A percentile compares a stretch with the other conserved stretches of the same genome.
Conservation (phyloP, 306 rosid genomes). For the Cyamopsis tetragonoloba region DNA sequence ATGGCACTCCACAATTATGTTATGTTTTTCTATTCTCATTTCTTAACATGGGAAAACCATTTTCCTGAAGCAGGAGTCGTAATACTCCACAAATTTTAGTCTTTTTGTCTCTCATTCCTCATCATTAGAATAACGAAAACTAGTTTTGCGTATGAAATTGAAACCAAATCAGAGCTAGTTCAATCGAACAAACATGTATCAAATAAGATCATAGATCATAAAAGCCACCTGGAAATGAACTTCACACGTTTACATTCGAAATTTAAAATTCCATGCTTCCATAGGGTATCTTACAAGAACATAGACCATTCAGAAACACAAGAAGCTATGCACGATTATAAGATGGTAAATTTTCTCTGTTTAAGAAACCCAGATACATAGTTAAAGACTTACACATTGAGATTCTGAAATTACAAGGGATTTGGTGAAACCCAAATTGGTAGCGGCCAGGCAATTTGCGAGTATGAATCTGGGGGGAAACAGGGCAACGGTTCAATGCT, state of each 20-base stretch:
- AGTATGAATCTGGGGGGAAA: conserved; percentile 33
- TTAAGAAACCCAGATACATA: not conserved
- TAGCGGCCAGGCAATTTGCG: conserved; percentile 37
- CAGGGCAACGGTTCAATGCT: conserved; percentile 47
- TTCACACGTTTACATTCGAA: not conserved
- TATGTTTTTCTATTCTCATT: too few relatives aligned
- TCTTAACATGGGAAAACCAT: too few relatives aligned
- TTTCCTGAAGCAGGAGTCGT: too few relatives aligned
- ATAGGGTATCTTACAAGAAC: not conserved
- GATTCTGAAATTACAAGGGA: conserved; percentile 38
- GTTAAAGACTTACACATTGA: not conserved
- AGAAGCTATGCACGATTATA: too few relatives aligned
- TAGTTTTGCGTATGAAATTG: too few relatives aligned
- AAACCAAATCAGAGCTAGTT: too few relatives aligned
- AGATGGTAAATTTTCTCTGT: not conserved
- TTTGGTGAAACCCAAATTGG: conserved; percentile 73
- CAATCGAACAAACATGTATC: not conserved
- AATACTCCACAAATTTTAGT: too few relatives aligned
- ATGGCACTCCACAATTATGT: too few relatives aligned
- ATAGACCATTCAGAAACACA: not conserved
- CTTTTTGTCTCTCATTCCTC: too few relatives aligned
- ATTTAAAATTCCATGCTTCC: not conserved
- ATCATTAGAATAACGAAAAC: too few relatives aligned
- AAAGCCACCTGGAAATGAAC: not conserved
- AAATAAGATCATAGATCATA: not conserved